Conservation (phyloP, 176 grass and related monocot species). For the Calamus simplicifolius region DNA sequence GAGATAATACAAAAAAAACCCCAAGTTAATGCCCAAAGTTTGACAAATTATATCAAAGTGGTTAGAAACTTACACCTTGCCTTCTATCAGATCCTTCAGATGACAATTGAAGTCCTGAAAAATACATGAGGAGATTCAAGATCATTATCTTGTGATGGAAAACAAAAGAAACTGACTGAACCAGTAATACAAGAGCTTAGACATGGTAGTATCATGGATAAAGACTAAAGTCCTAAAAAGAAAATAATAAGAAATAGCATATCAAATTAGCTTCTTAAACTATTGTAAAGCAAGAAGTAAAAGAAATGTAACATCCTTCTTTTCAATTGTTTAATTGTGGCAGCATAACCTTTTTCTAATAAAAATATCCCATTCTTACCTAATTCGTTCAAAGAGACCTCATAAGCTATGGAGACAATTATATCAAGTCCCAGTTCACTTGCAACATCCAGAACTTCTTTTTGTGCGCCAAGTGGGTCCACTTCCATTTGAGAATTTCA, state of each 20-base stretch:
- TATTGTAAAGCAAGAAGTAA: too few relatives aligned
- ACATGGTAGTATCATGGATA: too few relatives aligned
- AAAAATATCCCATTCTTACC: slow-evolving; percentile 13
- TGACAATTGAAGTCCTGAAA: slow-evolving; percentile 25
- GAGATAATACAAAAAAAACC: too few relatives aligned
- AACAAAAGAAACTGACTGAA: too few relatives aligned
- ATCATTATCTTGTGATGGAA: background rate
- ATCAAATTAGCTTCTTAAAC: too few relatives aligned
- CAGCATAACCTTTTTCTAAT: too few relatives aligned
- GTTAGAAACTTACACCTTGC: slow-evolving; percentile 24
- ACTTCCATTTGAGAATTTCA: slow-evolving; percentile 33
- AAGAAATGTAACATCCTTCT: too few relatives aligned
- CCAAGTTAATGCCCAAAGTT: too few relatives aligned
- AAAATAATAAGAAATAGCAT: too few relatives aligned
- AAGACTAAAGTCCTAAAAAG: too few relatives aligned
- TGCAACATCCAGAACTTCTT: slow-evolving; percentile 61
- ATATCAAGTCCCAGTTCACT: slow-evolving; percentile 53
- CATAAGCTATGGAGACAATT: slow-evolving; percentile 63
- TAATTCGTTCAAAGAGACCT: slow-evolving; percentile 32
- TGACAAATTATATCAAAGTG: background rate
- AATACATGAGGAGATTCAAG: slow-evolving; percentile 9
- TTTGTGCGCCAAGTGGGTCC: slow-evolving; percentile 78
- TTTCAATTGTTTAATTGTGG: too few relatives aligned
- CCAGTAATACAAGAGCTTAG: too few relatives aligned
- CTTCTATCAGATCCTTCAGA: slow-evolving; percentile 23